phyloP scores from a whole-genome alignment of 345 rosid species.

The Laguncularia racemosa region DNA sequence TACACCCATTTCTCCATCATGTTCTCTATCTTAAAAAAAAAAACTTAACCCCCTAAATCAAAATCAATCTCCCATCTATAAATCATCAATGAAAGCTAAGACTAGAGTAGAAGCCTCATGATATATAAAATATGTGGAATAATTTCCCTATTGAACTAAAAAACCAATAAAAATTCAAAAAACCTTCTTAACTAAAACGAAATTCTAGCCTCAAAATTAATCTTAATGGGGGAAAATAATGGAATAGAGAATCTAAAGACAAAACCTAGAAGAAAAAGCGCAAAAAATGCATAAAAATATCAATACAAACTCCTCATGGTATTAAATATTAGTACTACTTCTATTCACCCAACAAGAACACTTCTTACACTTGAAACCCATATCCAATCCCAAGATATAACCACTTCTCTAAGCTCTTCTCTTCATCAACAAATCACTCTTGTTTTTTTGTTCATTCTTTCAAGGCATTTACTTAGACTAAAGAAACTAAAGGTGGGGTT shows the following conservation, averaged over 20 bases:
- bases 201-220: no score
- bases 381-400: conserved; percentile 14
- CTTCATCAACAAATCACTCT: conserved; percentile 1
- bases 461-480: conserved; percentile 32
- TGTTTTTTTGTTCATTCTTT: conserved; percentile 6
- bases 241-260: not conserved
- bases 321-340: conserved; percentile 19
- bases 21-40: no score
- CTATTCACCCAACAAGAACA: conserved; percentile 18
- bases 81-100: no score
- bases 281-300: no score
- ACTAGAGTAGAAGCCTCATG: no score
- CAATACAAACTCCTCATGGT: conserved; percentile 19
- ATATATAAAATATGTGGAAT: not conserved
- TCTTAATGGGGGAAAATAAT: no score
- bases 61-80: no score
- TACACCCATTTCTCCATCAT: no score
- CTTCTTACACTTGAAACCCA: not conserved
- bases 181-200: no score
- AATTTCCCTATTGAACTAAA: not conserved
- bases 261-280: not conserved
- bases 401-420: conserved; percentile 12
- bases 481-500: conserved; percentile 20
- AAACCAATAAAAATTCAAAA: not conserved
- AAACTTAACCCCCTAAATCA: no score